Base-by-base conservation (phyloP, 371 early-diverging fungal genomes). In the Rhizomucor miehei region DNA sequence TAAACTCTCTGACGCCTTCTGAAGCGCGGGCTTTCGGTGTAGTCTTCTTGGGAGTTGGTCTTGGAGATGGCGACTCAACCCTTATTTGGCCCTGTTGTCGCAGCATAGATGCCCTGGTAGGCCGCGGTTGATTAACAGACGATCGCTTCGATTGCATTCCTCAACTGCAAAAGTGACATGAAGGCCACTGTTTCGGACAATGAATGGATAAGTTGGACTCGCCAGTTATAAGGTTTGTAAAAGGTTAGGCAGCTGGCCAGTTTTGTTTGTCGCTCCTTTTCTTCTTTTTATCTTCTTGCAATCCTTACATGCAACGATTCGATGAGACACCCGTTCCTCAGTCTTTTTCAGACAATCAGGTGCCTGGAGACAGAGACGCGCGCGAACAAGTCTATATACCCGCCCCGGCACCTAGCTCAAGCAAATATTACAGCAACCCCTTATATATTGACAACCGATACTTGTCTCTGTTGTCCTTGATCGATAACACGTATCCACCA, bases 1-100 rank as follows among this genome's bases (percentile, higher is more conserved):
- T 70, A 23, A 78, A 78, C 0, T 70, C 70, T 29, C 69, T 66
- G 9, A 78, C 69, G 4, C 79, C 75, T 45, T 68, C 71, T 10
- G 69, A 62, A 11, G 77, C 48, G 29, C 20, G 51, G 3, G 51
- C 53, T 34, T 37, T 52, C 25, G 14, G 11, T 36, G 53, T 44
- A 39, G 50, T 39, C 24, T 23, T 55, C 47, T 34, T 46, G 10
- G 51, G 24, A 6, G 51, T 17, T 21, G 43, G 43, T 11, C 37
- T 25, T 6, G 37, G 12, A 23, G 53, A 36, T 48, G 16, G 16
- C n/a, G 52, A 36, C 44, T 41, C 51, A n/a, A 8, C 51, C 49
- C 12, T 14, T 6, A 11, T 12, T 14, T 14, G 41, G 6, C 19
- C 16, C 51, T 49, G 51, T 23, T 50, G 56, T 43, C 75, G 56